phyloP scores from a whole-genome alignment of 768 basidiomycete species.

The Calvatia gigantea region DNA sequence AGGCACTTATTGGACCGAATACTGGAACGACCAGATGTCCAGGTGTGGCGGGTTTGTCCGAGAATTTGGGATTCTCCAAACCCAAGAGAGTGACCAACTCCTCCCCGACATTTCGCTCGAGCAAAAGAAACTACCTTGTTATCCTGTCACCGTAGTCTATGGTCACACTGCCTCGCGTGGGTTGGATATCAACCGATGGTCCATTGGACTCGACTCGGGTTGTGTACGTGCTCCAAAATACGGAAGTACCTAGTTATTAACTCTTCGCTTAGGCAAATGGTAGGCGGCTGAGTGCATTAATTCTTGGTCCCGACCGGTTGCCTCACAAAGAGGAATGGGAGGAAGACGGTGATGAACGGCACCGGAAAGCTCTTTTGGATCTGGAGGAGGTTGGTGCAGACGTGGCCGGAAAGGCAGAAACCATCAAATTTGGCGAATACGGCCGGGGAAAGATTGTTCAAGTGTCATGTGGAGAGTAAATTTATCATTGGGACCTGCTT shows the following conservation, averaged over 20 bases:
- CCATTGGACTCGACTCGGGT: slow-evolving; percentile 82
- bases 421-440: slow-evolving; percentile 56
- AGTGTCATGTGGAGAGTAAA: slow-evolving; percentile 55
- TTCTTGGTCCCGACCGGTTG: slow-evolving; percentile 36
- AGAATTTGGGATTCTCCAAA: slow-evolving; percentile 6
- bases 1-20: slow-evolving; percentile 71
- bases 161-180: slow-evolving; percentile 82
- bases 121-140: slow-evolving; percentile 47
- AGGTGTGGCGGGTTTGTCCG: slow-evolving; percentile 49
- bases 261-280: slow-evolving; percentile 46
- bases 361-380: slow-evolving; percentile 11
- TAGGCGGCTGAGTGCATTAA: slow-evolving; percentile 58
- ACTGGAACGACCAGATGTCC: slow-evolving; percentile 69
- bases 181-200: slow-evolving; percentile 80
- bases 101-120: slow-evolving; percentile 8
- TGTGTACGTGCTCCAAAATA: slow-evolving; percentile 51
- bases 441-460: slow-evolving; percentile 47
- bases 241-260: background rate
- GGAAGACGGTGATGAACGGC: slow-evolving; percentile 17
- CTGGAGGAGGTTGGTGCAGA: slow-evolving; percentile 19
- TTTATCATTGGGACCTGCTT: background rate
- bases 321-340: slow-evolving; percentile 9
- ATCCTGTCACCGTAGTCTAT: slow-evolving; percentile 78
- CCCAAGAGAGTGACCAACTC: background rate
- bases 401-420: slow-evolving; percentile 17